Percentiles rank a stretch among this genome's conserved stretches.
phyloP scores from a whole-genome alignment of 2,329 filamentous ascomycete species.

The Penicillium sp. region DNA sequence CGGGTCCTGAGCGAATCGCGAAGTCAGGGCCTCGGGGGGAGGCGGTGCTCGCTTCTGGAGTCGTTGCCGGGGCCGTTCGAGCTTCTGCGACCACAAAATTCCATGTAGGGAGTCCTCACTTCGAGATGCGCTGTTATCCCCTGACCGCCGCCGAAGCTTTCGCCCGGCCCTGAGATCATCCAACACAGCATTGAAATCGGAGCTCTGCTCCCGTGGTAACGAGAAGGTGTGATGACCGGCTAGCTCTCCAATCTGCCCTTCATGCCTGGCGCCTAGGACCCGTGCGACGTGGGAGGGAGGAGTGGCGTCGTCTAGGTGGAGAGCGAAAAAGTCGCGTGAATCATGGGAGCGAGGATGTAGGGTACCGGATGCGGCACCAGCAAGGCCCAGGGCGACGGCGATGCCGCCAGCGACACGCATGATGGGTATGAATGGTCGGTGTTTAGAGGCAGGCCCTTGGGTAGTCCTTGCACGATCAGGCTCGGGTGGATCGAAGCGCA shows the following conservation, averaged over 20 bases:
- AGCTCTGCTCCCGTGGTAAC: slow-evolving; percentile 57
- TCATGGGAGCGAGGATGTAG: slow-evolving; percentile 68
- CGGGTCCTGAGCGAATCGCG: slow-evolving; percentile 40
- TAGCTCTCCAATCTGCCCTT: slow-evolving; percentile 76
- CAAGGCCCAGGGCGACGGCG: slow-evolving; percentile 49
- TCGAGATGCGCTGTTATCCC: slow-evolving; percentile 7
- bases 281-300: slow-evolving; percentile 66
- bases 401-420: slow-evolving; percentile 26
- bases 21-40: slow-evolving; percentile 17
- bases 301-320: slow-evolving; percentile 69
- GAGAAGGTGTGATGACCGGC: slow-evolving; percentile 82
- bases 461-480: neutral
- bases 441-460: neutral
- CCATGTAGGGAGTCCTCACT: slow-evolving; percentile 62
- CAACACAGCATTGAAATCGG: slow-evolving; percentile 51
- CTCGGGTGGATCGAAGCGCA: neutral
- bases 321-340: slow-evolving; percentile 85
- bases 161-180: slow-evolving; percentile 56
- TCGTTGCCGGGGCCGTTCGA: slow-evolving; percentile 56
- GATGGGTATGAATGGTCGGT: slow-evolving; percentile 5
- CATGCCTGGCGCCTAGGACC: slow-evolving; percentile 71
- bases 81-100: slow-evolving; percentile 77
- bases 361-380: slow-evolving; percentile 49
- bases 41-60: slow-evolving; percentile 58
- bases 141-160: slow-evolving; percentile 56